Percentiles rank a stretch among this genome's conserved stretches.
Conservation (phyloP, 148 eudicot genomes). For the Dysphania ambrosioides region DNA sequence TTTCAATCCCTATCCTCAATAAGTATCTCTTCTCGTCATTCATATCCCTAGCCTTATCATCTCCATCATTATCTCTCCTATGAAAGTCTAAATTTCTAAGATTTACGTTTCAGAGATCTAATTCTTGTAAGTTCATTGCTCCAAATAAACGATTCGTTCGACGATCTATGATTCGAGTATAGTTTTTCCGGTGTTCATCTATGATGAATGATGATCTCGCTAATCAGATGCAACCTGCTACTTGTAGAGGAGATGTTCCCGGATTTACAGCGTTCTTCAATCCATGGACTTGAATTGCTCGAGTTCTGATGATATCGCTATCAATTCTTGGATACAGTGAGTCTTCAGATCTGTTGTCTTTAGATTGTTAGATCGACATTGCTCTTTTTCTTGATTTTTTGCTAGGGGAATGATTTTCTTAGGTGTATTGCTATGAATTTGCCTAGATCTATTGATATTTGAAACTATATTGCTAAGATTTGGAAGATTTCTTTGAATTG, state of each 20-base stretch:
- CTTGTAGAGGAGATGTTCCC: background rate
- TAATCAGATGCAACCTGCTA: background rate
- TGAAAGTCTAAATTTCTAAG: background rate
- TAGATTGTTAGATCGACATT: background rate
- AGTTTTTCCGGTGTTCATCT: background rate
- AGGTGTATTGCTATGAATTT: too few species aligned
- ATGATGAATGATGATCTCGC: background rate
- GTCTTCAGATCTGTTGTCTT: background rate
- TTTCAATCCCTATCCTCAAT: background rate
- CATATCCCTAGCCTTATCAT: too few species aligned
- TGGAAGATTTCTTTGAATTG: too few species aligned
- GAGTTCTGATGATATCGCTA: background rate
- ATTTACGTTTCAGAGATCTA: background rate
- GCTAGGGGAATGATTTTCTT: too few species aligned
- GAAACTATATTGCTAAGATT: too few species aligned
- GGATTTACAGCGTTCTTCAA: background rate
- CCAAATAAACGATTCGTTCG: background rate
- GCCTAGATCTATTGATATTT: too few species aligned
- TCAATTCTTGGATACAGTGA: background rate
- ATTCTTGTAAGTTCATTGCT: background rate
- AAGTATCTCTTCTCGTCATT: constrained; percentile 2
- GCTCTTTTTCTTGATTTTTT: too few species aligned
- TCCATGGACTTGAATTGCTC: background rate
- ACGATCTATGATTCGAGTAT: constrained; percentile 13
- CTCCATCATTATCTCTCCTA: background rate